Base-by-base conservation (phyloP, 1,139 yeast genomes). In the Yamadazyma blattariae region DNA sequence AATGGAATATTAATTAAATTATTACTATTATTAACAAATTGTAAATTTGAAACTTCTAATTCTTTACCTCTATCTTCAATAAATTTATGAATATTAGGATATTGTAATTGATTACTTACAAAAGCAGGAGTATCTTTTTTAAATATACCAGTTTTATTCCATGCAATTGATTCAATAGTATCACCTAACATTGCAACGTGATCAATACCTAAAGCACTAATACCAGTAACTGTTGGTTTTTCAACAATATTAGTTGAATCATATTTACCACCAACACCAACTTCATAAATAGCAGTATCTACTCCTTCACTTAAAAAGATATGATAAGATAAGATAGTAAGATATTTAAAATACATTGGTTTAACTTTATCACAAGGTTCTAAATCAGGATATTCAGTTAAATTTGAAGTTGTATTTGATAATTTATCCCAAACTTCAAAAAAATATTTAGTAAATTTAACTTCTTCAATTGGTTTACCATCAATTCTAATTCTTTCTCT, bases 181-280 rank as follows among this genome's bases (percentile, higher is more conserved):
- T 79, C 66, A 7, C 99, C 99, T 39, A 94, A 70, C 77, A 94
- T 84, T 41, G 79, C 72, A 0, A 92, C 84, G 57, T 94, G 99
- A 57, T 94, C 99, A 28, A 94, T 84, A 1, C 97, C 98, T 42
- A 94, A 66, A 8, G 92, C 76, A 4, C 94, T 67, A 14, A 94
- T 83, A 26, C 96, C 98, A 25, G 96, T 82, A 1, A 80, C 94
- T 0, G 88, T 77, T 9, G 98, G 98, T 29, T 69, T 63, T 25
- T 72, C 78, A 33, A 94, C 77, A 10, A 94, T 77, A 56, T 94
- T 94, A 9, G 99, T 94, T 10, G 97, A 87, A 59, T 94, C 99
- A 54, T 79, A 87, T 53, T 87, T 94, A 9, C 99, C 99, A 20
- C 99, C 99, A 35, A 94, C 95, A 12, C 99, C 99, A 18, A 94